Base-by-base conservation (phyloP, 192 early-diverging fungal species). In the Coemansia sp. region DNA sequence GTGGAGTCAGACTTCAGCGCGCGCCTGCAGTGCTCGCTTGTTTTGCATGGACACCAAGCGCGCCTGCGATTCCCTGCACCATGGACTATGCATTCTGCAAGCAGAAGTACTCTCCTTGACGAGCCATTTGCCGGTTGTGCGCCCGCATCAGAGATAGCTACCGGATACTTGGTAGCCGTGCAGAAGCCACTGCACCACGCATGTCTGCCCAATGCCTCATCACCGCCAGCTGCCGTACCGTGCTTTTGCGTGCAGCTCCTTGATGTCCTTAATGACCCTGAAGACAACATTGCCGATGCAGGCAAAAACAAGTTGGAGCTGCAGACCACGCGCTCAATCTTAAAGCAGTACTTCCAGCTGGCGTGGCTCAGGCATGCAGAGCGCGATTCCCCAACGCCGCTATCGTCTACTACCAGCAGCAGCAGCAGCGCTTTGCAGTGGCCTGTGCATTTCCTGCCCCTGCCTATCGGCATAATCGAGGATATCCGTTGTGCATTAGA, bases 241-340 rank as follows among this genome's bases (percentile, higher is more conserved):
- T 81, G 74, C 62, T 45, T 81, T 1, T 76, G 79, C 71, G 44
- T 81, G 68, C 79, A 81, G 79, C 65, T 81, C 62, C 66, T 70
- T 46, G 66, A 70, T 21, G 17, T 44, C 44, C 36, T 32, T 17
- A 58, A 58, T 58, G 29, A 31, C 27, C 14, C 31, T 17, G 51
- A 53, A 29, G 23, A 53, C n/a, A 25, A 1, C 25, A 34, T 32
- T 58, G 55, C 29, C 31, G 15, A 31, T 58, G 55, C 25, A 32
- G 17, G 27, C 57, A 68, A 25, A 64, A 41, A 19, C 42, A 72
- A 50, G 58, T 6, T 72, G 23, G 67, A 64, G 38, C 51, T 75
- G 41, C 55, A 66, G 63, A 62, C 57, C 27, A 63, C 66, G 29
- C 64, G 80, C 45, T 51, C 74, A 6, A 72, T 82, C 34, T 60